These are phyloP conservation scores for Corniculantispora saksenae DNA, from an alignment of 2,329 filamentous ascomycete genomes.

Conservation along the genomic window DNA sequence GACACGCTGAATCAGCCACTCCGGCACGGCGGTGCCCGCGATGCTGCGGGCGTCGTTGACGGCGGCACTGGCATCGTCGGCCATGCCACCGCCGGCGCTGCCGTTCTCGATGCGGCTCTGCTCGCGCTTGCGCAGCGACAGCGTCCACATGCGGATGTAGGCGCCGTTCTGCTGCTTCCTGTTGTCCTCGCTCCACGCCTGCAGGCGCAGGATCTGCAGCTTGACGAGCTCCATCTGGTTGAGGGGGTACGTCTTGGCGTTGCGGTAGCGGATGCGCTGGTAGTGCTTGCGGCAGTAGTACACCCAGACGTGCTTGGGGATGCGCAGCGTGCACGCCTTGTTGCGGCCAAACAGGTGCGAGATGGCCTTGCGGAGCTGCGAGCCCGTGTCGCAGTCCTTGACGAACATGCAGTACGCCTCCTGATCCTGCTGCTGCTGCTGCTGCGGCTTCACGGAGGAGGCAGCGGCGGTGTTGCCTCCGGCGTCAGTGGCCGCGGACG, in stretches of 20 bases:
- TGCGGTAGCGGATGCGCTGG: slow-evolving; percentile 73
- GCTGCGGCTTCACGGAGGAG: slow-evolving; percentile 17
- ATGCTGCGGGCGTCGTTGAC: slow-evolving; percentile 28
- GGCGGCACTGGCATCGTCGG: slow-evolving; percentile 25
- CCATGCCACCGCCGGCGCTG: slow-evolving; percentile 30
- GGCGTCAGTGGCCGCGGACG: slow-evolving; percentile 20
- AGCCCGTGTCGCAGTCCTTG: slow-evolving; percentile 58
- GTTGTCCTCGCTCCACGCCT: slow-evolving; percentile 62
- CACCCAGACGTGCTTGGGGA: slow-evolving; percentile 71
- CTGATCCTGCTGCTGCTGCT: slow-evolving; percentile 28
- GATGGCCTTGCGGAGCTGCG: slow-evolving; percentile 70
- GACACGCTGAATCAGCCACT: slow-evolving; percentile 50
- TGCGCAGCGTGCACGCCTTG: slow-evolving; percentile 72
- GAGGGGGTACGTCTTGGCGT: slow-evolving; percentile 59
- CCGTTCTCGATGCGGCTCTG: slow-evolving; percentile 52
- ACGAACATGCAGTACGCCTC: slow-evolving; percentile 55
- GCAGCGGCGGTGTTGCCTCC: no score
- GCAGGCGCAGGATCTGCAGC: slow-evolving; percentile 62
- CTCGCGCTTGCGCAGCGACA: slow-evolving; percentile 66
- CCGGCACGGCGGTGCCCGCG: slow-evolving; percentile 45
- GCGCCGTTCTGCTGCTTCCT: slow-evolving; percentile 31
- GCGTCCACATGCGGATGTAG: slow-evolving; percentile 52
- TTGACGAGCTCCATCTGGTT: slow-evolving; percentile 65
- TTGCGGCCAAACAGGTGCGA: slow-evolving; percentile 83
- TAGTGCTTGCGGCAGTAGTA: slow-evolving; percentile 82